phyloP scores from a whole-genome alignment of 306 rosid species.

The Clitoria ternatea region DNA sequence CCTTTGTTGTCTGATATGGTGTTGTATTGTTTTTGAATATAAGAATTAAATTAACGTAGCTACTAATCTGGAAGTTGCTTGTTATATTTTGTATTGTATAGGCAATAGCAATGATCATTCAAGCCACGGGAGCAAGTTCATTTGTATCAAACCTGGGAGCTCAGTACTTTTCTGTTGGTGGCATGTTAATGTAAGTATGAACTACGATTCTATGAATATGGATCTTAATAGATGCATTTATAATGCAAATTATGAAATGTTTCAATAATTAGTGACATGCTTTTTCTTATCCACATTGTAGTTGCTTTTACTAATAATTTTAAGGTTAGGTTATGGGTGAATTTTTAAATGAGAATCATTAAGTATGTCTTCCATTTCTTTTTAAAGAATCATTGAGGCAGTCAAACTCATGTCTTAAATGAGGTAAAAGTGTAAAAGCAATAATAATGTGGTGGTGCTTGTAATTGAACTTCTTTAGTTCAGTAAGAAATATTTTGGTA shows the following conservation, averaged over 20 bases:
- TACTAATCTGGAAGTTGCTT: not conserved
- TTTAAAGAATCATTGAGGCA: not conserved
- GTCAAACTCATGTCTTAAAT: not conserved
- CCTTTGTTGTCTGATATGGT: not conserved
- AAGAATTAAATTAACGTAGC: not conserved
- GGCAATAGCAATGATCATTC: conserved; percentile 75
- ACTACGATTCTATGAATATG: conserved; percentile 34
- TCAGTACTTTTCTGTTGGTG: conserved; percentile 78
- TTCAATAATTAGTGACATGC: not conserved
- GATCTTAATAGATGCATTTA: conserved; percentile 20
- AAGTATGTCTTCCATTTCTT: not conserved
- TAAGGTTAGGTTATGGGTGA: not conserved
- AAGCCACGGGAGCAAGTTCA: conserved; percentile 71
- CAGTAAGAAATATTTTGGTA: not conserved
- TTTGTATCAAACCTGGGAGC: conserved; percentile 45
- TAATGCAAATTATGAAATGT: not conserved
- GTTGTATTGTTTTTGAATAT: not conserved
- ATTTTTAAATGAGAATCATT: not conserved
- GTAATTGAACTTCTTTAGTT: not conserved
- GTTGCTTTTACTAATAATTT: not conserved
- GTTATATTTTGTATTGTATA: conserved; percentile 20
- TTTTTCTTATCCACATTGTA: not conserved
- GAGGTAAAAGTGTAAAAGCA: not conserved
- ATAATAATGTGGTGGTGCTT: not conserved
- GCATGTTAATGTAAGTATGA: conserved; percentile 84